These are phyloP conservation scores for Oxyria digyna DNA, from an alignment of 148 eudicot genomes.

Conservation along the genomic window DNA sequence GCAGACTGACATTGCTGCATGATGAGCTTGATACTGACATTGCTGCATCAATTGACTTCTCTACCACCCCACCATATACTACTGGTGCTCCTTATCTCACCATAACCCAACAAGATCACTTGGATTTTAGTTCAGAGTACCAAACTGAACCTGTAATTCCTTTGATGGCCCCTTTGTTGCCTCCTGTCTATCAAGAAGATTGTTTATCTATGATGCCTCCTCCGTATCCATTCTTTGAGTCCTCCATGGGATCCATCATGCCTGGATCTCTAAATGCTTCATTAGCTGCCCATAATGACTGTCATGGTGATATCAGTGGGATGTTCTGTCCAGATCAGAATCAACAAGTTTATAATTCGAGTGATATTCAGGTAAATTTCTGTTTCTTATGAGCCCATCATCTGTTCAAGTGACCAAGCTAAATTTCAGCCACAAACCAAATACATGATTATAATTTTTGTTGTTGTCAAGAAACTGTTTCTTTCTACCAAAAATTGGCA, in stretches of 20 bases:
- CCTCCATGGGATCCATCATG: constrained; percentile 26
- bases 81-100: constrained; percentile 21
- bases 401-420: no score
- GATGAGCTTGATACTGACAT: constrained; percentile 45
- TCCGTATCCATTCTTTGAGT: constrained; percentile 34
- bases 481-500: not conserved
- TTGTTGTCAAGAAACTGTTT: not conserved
- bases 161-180: constrained; percentile 28
- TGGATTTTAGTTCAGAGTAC: constrained; percentile 27
- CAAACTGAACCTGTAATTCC: constrained; percentile 20
- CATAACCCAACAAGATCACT: constrained; percentile 24
- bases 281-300: constrained; percentile 34
- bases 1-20: constrained; percentile 4
- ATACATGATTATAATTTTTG: not conserved
- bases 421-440: no score
- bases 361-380: constrained; percentile 44
- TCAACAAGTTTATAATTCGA: constrained; percentile 24
- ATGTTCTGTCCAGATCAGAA: constrained; percentile 37
- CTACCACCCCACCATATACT: constrained; percentile 29
- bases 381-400: no score
- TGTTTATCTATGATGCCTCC: constrained; percentile 42
- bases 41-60: constrained; percentile 50
- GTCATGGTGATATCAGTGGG: constrained; percentile 53
- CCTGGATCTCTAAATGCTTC: constrained; percentile 22
- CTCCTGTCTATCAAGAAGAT: constrained; percentile 46